Base-by-base conservation (phyloP, 2,329 filamentous ascomycete species). In the Cordyceps cateniannulata region DNA sequence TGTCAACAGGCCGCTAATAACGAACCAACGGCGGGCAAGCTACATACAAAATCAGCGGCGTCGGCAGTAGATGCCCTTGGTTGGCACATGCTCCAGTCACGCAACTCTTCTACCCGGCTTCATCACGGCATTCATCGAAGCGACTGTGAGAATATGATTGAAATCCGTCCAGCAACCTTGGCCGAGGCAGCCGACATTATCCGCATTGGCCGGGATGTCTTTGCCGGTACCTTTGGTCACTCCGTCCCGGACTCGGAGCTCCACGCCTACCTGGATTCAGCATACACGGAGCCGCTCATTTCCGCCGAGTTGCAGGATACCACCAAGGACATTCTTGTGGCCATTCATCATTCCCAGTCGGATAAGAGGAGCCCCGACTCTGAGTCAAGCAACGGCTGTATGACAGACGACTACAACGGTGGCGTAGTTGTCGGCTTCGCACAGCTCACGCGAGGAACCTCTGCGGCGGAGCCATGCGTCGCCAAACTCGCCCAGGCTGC, bases 151-250 rank as follows among this genome's bases (percentile, higher is more conserved):
- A n/a, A 18, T 2, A 60, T 60, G 58, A 60, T 60, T 8, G 18
- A 40, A 29, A n/a, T 49, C 14, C 58, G 58, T 20, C 48, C 54
- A 60, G 60, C 60, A 14, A 57, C 47, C 3, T 12, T 61, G n/a
- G 45, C 47, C 16, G 75, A 77, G 51, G 66, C 66, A 8, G 40
- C 57, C 0, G 62, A 63, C 40, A 73, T 79, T 49, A 65, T 70
- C 22, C 54, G 66, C 5, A 67, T 79, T 1, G 76, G 74, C 25
- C 62, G 69, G 0, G 62, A 67, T 38, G 71, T 75, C 52, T 80
- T 79, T 63, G 62, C 68, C 22, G 53, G 63, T 22, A 74, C 74
- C 3, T 80, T 79, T 65, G 77, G 75, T 1, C 72, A 77, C 62
- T 77, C 77, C 0, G 70, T 79, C 1, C 64, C 74, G 2, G 62